Base-by-base conservation (phyloP, 768 basidiomycete genomes). In the Coprinellus aureogranulatus region DNA sequence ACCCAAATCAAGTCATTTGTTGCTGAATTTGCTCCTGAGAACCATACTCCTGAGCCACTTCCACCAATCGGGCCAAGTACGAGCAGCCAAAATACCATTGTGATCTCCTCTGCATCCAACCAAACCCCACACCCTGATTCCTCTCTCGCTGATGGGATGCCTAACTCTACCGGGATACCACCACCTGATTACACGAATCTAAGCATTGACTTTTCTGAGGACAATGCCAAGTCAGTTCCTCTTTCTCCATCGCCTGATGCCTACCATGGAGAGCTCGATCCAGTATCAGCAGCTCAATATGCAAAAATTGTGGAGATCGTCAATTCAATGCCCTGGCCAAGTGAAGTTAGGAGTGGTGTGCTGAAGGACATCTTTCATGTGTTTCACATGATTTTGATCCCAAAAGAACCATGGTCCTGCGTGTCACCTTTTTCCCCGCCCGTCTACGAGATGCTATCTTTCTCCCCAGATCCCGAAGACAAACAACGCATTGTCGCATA, bases 311-410 rank as follows among this genome's bases (percentile, higher is more conserved):
- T 18, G 18, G 14, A 27, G 6, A 20, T 25, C 20, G 48, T 50
- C 9, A 26, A 50, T 20, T 11, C 28, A 11, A 40, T n/a, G 16
- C 18, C 41, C 41, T 52, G 34, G 48, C 37, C 30, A n/a, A 14
- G 23, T 16, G n/a, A 26, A 0, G 42, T 52, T 27, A 30, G 51
- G 16, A 70, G 67, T 63, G 54, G 59, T 2, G 58, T 68, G 16
- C 42, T 68, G n/a, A 66, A 66, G 41, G 66, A 67, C 50, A 39
- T 56, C 5, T 70, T 64, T 41, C 68, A 70, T 53, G 42, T 68
- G 20, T 64, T 70, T 46, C 58, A 69, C 41, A 66, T 67, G 67
- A 49, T 68, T 23, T 61, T 64, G 34, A 67, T 70, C 23, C 55
- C 63, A 16, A 52, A 53, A 2, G 59, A 58, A 22, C n/a, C n/a